Evolutionary conservation across 2,329 filamentous ascomycete species (phyloP), one percentile per base, ranked within the genome.

Genomic region (Colletotrichum musae): DNA sequence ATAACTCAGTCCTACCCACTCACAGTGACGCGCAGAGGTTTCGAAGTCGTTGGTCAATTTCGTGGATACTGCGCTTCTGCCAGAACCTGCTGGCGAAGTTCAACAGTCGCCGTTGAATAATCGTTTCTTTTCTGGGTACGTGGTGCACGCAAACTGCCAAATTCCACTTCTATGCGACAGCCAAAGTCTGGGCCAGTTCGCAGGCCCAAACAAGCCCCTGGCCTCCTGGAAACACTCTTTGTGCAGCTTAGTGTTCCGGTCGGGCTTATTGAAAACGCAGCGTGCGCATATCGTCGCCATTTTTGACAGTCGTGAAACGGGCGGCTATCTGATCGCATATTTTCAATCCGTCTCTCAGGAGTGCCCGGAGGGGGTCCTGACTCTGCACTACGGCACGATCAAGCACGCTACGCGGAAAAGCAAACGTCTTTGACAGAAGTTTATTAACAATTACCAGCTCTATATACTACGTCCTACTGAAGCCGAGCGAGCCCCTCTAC

Each of bases 401-500:
- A 43, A 69, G 45, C 5, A 18, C 32, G 32, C 32, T 45, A 12
- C 21, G 36, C 45, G 16, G 47, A 58, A 47, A 56, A 48, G 58
- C 51, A 54, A 47, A 10, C 16, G 13, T 43, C 21, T 63, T 48
- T 63, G 51, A 56, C 43, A 21, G 36, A 53, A 63, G 13, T 52
- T 18, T 32, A 53, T 65, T 59, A 54, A 28, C 21, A 6, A 58
- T 39, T 59, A 50, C 12, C 48, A 26, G n/a, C 12, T 39, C 21
- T 39, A 7, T 15, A 39, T 51, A 57, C 47, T 50, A 28, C 39
- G 41, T 43, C n/a, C 10, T n/a, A 15, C 16, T 6, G 4, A 26
- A 13, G n/a, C 53, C 3, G 32, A 36, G 32, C 7, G 21, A 24
- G 21, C 21, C 21, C 21, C 15, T 2, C 73, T 79, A 85, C 63